Evolutionary conservation across 768 basidiomycete species (phyloP).

Genomic region (Podaxis sp.): DNA sequence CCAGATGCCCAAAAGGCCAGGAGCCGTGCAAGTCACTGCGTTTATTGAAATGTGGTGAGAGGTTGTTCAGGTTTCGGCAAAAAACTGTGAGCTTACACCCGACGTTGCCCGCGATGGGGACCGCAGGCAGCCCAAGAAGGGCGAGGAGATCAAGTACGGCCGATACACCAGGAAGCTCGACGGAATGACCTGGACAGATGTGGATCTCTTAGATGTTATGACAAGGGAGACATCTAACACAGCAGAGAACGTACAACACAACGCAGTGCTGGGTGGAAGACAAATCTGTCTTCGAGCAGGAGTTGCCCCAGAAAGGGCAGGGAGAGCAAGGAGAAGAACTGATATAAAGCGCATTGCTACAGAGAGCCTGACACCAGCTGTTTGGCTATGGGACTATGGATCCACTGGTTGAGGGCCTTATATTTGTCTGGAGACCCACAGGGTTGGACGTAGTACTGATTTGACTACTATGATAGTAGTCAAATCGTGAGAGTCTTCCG

Average conservation of each 20-base stretch:
- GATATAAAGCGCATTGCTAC: not conserved
- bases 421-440: too few species aligned
- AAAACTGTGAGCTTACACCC: not conserved
- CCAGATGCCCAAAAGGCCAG: not conserved
- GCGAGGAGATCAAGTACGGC: not conserved
- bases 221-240: not conserved
- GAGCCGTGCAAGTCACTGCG: not conserved
- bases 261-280: not conserved
- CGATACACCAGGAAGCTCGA: not conserved
- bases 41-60: not conserved
- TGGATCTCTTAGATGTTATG: not conserved
- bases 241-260: not conserved
- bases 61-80: not conserved
- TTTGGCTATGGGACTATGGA: too few species aligned
- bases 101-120: not conserved
- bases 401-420: too few species aligned
- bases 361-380: too few species aligned
- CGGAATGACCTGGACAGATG: not conserved
- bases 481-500: not conserved
- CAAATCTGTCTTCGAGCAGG: not conserved
- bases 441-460: too few species aligned
- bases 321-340: not conserved
- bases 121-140: not conserved
- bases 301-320: not conserved
- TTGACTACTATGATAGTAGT: not conserved